A percentile compares a stretch with the other conserved stretches of the same genome.
These are phyloP conservation scores for Sporothrix globosa DNA, from an alignment of 2,329 filamentous ascomycete genomes.

Conservation along the genomic window DNA sequence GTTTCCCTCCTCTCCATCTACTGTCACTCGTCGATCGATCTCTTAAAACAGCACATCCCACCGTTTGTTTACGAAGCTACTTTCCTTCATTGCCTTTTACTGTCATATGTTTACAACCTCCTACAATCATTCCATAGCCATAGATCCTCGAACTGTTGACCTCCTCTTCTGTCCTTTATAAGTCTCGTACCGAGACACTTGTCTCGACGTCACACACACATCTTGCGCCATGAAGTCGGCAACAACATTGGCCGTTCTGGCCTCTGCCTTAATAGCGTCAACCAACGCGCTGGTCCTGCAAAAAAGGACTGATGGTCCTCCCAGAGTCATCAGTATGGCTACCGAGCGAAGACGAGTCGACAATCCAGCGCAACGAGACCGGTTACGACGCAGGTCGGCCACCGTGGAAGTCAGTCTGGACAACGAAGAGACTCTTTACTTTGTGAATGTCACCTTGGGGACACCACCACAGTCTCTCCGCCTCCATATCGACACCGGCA, in stretches of 20 bases:
- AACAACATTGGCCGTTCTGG: slow-evolving; percentile 41
- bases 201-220: background rate
- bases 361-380: slow-evolving; percentile 52
- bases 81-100: background rate
- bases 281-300: slow-evolving; percentile 41
- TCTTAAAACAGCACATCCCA: slow-evolving; percentile 14
- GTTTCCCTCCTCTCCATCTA: slow-evolving; percentile 14
- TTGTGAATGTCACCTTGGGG: slow-evolving; percentile 64
- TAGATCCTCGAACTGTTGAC: background rate
- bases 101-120: background rate
- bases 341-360: slow-evolving; percentile 48
- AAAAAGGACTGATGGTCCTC: slow-evolving; percentile 42
- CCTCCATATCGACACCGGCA: slow-evolving; percentile 69
- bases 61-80: background rate
- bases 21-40: slow-evolving; percentile 14
- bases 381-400: slow-evolving; percentile 50
- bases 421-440: slow-evolving; percentile 67
- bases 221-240: slow-evolving; percentile 45
- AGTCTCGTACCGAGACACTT: background rate
- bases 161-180: background rate
- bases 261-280: slow-evolving; percentile 39
- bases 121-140: slow-evolving; percentile 7
- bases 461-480: slow-evolving; percentile 62
- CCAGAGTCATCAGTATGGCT: slow-evolving; percentile 53
- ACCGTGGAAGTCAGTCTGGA: slow-evolving; percentile 54